Evolutionary conservation across 345 rosid genomes (phyloP).

Genomic region (Citrus sinensis): DNA sequence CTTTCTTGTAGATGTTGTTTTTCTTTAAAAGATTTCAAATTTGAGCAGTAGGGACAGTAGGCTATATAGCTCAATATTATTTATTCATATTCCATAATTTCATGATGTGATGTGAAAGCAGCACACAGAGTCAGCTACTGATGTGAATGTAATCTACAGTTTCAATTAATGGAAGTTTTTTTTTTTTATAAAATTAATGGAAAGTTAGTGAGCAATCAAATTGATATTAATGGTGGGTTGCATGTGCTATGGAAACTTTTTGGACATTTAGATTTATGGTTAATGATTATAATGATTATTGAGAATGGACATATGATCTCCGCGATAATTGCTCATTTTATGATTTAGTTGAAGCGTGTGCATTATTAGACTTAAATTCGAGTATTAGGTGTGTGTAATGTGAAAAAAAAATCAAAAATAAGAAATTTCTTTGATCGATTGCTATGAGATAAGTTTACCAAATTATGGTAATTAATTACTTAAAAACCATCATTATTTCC

Average conservation of each 20-base stretch:
- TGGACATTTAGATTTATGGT: constrained; percentile 11
- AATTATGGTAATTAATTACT: too few species aligned
- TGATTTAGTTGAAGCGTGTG: not conserved
- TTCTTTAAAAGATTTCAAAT: constrained; percentile 1
- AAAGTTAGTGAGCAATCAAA: not conserved
- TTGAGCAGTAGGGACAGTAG: not conserved
- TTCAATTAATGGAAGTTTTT: not conserved
- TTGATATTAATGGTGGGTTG: constrained; percentile 12
- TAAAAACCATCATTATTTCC: too few species aligned
- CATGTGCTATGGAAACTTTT: constrained; percentile 21
- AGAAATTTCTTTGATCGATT: too few species aligned
- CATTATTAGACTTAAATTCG: too few species aligned
- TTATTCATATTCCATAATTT: not conserved
- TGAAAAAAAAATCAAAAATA: too few species aligned
- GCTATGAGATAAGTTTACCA: too few species aligned
- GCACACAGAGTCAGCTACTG: too few species aligned
- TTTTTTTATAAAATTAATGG: not conserved
- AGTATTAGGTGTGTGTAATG: too few species aligned
- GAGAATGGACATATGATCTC: not conserved
- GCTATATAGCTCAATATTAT: not conserved
- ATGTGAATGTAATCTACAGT: not conserved
- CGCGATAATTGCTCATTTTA: not conserved
- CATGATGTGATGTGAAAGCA: constrained; percentile 6
- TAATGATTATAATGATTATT: not conserved
- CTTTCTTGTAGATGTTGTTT: not conserved